Conservation (phyloP, 2,329 filamentous ascomycete species). For the Pseudogymnoascus sp. region DNA sequence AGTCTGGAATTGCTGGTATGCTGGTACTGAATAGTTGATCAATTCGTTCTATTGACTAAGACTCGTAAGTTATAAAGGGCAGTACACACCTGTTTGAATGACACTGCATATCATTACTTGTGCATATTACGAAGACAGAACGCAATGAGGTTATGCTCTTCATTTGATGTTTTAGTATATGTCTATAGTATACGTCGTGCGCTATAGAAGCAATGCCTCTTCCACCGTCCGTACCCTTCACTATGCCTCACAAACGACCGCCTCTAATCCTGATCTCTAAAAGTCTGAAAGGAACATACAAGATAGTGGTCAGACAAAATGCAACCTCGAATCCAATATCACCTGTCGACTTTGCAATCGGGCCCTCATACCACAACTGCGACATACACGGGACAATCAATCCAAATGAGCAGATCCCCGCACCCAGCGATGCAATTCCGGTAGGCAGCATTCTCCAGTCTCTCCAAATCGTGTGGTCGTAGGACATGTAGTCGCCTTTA, state of each 20-base stretch:
- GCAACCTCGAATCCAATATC: constrained; percentile 63
- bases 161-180: not conserved
- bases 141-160: not conserved
- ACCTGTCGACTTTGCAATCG: constrained; percentile 53
- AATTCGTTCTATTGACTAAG: not conserved
- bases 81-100: not conserved
- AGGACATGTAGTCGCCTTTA: constrained; percentile 26
- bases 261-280: constrained; percentile 34
- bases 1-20: not conserved
- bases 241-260: not conserved
- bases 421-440: constrained; percentile 36
- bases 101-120: not conserved
- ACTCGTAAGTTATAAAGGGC: not conserved
- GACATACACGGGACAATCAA: constrained; percentile 55
- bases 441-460: constrained; percentile 34
- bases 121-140: not conserved
- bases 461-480: constrained; percentile 34
- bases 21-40: not conserved
- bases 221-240: not conserved
- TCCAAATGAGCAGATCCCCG: constrained; percentile 35
- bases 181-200: not conserved
- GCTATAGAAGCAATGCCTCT: not conserved
- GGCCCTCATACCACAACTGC: constrained; percentile 56
- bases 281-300: constrained; percentile 39
- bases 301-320: constrained; percentile 41